Evolutionary conservation across 2,329 filamentous ascomycete genomes (phyloP).

Genomic region (Lithohypha guttulata): DNA sequence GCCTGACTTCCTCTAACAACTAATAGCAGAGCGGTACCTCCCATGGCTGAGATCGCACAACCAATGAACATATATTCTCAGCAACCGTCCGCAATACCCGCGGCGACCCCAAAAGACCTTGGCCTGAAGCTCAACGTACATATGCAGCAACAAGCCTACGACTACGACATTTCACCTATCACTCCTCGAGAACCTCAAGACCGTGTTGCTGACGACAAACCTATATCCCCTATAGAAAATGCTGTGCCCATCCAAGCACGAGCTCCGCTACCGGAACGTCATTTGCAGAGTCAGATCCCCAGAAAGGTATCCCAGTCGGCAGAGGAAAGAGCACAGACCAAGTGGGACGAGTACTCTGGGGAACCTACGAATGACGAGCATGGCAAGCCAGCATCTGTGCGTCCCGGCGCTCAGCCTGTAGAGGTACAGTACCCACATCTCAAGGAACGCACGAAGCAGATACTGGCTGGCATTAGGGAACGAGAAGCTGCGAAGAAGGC

Average conservation of each 20-base stretch:
- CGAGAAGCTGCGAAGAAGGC: conserved; percentile 26
- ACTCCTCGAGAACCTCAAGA: conserved; percentile 21
- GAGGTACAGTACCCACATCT: conserved; percentile 24
- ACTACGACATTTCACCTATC: conserved; percentile 17
- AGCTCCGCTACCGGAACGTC: conserved; percentile 11
- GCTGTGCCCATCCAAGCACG: conserved; percentile 23
- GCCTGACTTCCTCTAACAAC: conserved; percentile 11
- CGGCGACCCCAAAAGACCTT: conserved; percentile 10
- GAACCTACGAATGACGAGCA: conserved; percentile 50
- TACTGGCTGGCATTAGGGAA: conserved; percentile 23
- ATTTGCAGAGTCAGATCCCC: conserved; percentile 16
- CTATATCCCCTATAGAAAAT: conserved; percentile 24
- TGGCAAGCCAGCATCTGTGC: conserved; percentile 33
- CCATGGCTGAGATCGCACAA: conserved; percentile 13
- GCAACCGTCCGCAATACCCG: conserved; percentile 21
- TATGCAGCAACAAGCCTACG: neutral
- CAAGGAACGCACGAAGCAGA: conserved; percentile 31
- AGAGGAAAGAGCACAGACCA: conserved; percentile 26
- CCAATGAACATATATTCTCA: conserved; percentile 50
- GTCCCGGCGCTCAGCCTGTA: conserved; percentile 21
- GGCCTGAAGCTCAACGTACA: conserved; percentile 10
- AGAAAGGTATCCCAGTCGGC: conserved; percentile 18
- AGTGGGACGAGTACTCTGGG: conserved; percentile 57
- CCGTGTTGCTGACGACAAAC: conserved; percentile 11
- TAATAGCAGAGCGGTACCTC: conserved; percentile 18